Evolutionary conservation across 2,329 filamentous ascomycete species (phyloP).

Genomic region (Stemphylium beticola): DNA sequence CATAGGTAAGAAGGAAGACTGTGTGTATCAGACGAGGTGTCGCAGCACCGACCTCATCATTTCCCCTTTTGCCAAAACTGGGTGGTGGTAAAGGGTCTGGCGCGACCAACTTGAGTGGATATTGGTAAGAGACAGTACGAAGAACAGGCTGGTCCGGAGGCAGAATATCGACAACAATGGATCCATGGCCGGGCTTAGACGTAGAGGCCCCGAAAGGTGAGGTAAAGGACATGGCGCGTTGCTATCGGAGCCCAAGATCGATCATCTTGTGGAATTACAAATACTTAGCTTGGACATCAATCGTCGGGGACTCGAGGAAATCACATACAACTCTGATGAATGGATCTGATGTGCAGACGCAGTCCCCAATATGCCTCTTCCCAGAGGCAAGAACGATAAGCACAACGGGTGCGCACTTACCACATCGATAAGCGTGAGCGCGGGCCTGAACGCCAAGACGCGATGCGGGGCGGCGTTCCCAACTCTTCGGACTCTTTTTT

Average conservation of each 20-base stretch:
- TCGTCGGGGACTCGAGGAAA: not conserved
- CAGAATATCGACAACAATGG: constrained; percentile 73
- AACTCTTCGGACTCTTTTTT: constrained; percentile 10
- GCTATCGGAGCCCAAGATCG: constrained; percentile 11
- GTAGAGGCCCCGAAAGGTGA: constrained; percentile 81
- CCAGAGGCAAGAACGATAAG: not conserved
- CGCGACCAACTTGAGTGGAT: constrained; percentile 91
- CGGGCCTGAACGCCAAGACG: constrained; percentile 9
- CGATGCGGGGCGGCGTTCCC: constrained; percentile 8
- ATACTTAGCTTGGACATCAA: not conserved
- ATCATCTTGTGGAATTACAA: constrained; percentile 18
- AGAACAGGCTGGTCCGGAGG: constrained; percentile 75
- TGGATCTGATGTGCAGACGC: not conserved
- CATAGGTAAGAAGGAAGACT: constrained; percentile 91
- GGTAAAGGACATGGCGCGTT: constrained; percentile 39
- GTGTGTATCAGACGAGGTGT: constrained; percentile 66
- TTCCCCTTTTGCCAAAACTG: constrained; percentile 28
- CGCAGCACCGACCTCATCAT: not conserved
- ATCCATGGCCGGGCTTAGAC: constrained; percentile 77
- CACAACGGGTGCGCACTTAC: not conserved
- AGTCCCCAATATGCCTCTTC: not conserved
- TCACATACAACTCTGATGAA: not conserved
- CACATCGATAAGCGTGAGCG: constrained; percentile 4
- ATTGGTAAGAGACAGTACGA: constrained; percentile 82
- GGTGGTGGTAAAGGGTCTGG: constrained; percentile 70